Conservation (phyloP, 192 early-diverging fungal species). For the Dissophora ornata region DNA sequence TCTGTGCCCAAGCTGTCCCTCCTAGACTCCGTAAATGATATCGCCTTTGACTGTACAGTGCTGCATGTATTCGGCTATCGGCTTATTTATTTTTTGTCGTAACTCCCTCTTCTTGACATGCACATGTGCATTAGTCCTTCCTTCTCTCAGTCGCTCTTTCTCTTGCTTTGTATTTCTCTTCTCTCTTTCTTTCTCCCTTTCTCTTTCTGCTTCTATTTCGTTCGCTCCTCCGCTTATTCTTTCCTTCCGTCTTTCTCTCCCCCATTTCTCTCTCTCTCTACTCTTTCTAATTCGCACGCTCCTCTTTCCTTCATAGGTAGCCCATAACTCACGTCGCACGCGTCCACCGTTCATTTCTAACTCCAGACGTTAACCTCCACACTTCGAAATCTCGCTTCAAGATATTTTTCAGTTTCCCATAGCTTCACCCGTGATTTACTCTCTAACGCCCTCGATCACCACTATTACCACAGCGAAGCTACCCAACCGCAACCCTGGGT, state of each 20-base stretch:
- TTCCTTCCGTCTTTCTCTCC: too few species aligned
- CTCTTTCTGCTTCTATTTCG: background rate
- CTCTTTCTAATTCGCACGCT: too few species aligned
- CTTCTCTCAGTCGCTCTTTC: background rate
- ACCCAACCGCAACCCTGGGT: background rate
- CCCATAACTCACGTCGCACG: too few species aligned
- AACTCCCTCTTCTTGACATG: too few species aligned
- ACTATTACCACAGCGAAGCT: background rate
- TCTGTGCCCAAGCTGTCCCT: background rate
- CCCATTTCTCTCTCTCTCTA: too few species aligned
- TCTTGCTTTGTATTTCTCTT: background rate
- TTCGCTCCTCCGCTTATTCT: background rate
- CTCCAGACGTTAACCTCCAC: too few species aligned
- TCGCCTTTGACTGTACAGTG: too few species aligned
- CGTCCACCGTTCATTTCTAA: too few species aligned
- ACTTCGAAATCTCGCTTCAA: too few species aligned
- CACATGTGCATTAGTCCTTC: too few species aligned
- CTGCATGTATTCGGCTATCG: background rate
- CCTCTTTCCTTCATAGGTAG: too few species aligned
- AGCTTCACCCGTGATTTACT: background rate
- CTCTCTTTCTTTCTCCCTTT: background rate
- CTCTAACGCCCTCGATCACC: background rate
- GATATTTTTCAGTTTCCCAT: too few species aligned
- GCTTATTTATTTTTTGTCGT: background rate
- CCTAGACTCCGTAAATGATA: background rate